Percentiles rank a stretch among this genome's conserved stretches.
Conservation (phyloP, 352 stramenopile genomes). For the Phytophthora capsici region DNA sequence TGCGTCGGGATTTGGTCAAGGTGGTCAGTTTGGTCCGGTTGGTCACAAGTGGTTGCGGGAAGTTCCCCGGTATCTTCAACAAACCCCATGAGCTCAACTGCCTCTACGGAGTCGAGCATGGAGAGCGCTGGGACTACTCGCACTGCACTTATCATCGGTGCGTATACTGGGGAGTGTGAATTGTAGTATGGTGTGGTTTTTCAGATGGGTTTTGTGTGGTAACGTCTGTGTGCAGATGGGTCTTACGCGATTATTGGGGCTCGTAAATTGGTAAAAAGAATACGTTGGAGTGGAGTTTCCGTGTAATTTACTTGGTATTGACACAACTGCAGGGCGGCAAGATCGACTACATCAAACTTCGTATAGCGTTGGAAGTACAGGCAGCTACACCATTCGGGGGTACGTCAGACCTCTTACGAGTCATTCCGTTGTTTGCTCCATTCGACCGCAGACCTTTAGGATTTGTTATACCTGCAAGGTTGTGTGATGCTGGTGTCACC, state of each 20-base stretch:
- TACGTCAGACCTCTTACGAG: constrained; percentile 16
- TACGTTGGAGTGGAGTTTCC: too few species aligned
- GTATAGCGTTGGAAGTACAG: constrained; percentile 58
- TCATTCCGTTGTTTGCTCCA: neutral
- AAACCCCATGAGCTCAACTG: constrained; percentile 11
- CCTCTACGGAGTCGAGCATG: constrained; percentile 23
- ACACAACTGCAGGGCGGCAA: constrained; percentile 45
- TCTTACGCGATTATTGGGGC: constrained; percentile 76
- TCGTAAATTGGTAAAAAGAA: constrained; percentile 40
- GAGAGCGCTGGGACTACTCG: constrained; percentile 30
- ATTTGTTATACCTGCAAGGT: neutral
- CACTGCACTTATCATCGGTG: constrained; percentile 77
- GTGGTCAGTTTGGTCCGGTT: too few species aligned
- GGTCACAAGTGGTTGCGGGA: too few species aligned
- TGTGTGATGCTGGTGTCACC: neutral
- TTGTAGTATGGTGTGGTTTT: neutral
- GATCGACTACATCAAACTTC: constrained; percentile 79
- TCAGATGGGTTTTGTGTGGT: too few species aligned
- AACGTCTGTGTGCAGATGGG: too few species aligned
- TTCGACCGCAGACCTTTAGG: constrained; percentile 16
- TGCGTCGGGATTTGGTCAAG: too few species aligned
- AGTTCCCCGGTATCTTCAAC: too few species aligned
- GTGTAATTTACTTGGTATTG: constrained; percentile 1
- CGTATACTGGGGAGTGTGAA: neutral
- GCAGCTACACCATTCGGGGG: constrained; percentile 56